Percentiles rank a stretch among this genome's conserved stretches.
Conservation (phyloP, 352 stramenopile species). For the Phytophthora pinifolia region DNA sequence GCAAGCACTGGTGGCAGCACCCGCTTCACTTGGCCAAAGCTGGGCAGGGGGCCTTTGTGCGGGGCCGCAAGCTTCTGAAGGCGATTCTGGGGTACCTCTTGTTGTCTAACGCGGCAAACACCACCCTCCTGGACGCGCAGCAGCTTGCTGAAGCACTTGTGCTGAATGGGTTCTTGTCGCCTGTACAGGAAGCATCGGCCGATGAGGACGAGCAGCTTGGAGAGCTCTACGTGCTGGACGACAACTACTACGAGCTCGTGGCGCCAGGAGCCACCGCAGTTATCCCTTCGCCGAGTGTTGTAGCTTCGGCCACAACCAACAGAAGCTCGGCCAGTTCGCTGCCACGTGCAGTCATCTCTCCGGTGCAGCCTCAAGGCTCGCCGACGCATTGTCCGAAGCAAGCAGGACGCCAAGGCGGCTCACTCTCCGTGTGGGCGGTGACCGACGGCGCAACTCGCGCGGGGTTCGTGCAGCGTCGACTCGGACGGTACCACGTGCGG, state of each 20-base stretch:
- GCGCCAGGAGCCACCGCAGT: slow-evolving; percentile 28
- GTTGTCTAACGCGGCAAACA: slow-evolving; percentile 32
- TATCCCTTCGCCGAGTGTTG: slow-evolving; percentile 7
- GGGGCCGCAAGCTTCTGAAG: slow-evolving; percentile 40
- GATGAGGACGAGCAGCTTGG: slow-evolving; percentile 21
- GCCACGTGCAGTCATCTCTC: slow-evolving; percentile 16
- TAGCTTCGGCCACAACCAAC: slow-evolving; percentile 15
- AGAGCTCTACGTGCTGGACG: slow-evolving; percentile 33
- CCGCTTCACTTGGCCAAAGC: slow-evolving; percentile 24
- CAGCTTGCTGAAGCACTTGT: slow-evolving; percentile 37
- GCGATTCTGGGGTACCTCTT: slow-evolving; percentile 30
- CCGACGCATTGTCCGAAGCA: slow-evolving; percentile 7
- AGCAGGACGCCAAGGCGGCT: neutral
- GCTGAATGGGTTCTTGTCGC: slow-evolving; percentile 38
- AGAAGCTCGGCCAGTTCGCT: slow-evolving; percentile 13
- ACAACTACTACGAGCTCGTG: slow-evolving; percentile 54
- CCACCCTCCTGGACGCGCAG: slow-evolving; percentile 26
- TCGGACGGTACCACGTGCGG: slow-evolving; percentile 8
- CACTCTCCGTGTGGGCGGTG: slow-evolving; percentile 38
- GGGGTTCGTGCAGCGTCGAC: slow-evolving; percentile 27
- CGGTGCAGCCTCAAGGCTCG: slow-evolving; percentile 5
- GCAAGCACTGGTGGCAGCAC: slow-evolving; percentile 35
- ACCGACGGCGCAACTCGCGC: slow-evolving; percentile 39
- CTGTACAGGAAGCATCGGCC: slow-evolving; percentile 21
- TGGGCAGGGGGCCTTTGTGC: slow-evolving; percentile 32